Evolutionary conservation across 2,329 filamentous ascomycete genomes (phyloP).

Genomic region (Huntiella omanensis): DNA sequence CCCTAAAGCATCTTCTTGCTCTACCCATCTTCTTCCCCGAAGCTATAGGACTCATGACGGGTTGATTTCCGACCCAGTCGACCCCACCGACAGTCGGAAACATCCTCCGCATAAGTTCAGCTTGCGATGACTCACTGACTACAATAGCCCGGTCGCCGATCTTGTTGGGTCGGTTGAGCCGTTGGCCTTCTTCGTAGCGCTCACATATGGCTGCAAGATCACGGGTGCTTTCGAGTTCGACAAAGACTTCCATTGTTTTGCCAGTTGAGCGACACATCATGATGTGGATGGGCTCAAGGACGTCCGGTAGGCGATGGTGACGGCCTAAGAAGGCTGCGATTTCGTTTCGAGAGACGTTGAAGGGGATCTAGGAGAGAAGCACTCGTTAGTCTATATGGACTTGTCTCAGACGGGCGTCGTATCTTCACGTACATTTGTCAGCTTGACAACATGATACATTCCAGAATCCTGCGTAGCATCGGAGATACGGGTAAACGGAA

Average conservation of each 20-base stretch:
- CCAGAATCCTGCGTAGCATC: constrained; percentile 15
- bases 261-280: constrained; percentile 44
- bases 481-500: constrained; percentile 28
- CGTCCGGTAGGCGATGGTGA: constrained; percentile 34
- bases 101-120: constrained; percentile 38
- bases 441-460: constrained; percentile 27
- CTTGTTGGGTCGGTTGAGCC: constrained; percentile 24
- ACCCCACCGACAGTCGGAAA: constrained; percentile 40
- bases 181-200: constrained; percentile 21
- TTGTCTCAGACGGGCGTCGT: not conserved
- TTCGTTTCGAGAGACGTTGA: constrained; percentile 31
- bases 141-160: constrained; percentile 40
- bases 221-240: constrained; percentile 34
- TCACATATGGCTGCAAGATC: constrained; percentile 36
- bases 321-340: constrained; percentile 40
- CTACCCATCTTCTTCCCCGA: constrained; percentile 19
- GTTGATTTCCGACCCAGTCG: constrained; percentile 31
- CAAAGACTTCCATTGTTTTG: constrained; percentile 43
- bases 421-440: constrained; percentile 27
- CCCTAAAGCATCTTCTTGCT: constrained; percentile 27
- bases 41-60: constrained; percentile 14
- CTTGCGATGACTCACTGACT: constrained; percentile 36
- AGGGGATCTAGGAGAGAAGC: constrained; percentile 30
- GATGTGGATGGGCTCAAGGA: constrained; percentile 38
- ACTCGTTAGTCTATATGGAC: not conserved